A percentile compares a stretch with the other conserved stretches of the same genome.
These are phyloP conservation scores for Scedosporium minutisporum DNA, from an alignment of 2,329 filamentous ascomycete genomes.

Conservation along the genomic window DNA sequence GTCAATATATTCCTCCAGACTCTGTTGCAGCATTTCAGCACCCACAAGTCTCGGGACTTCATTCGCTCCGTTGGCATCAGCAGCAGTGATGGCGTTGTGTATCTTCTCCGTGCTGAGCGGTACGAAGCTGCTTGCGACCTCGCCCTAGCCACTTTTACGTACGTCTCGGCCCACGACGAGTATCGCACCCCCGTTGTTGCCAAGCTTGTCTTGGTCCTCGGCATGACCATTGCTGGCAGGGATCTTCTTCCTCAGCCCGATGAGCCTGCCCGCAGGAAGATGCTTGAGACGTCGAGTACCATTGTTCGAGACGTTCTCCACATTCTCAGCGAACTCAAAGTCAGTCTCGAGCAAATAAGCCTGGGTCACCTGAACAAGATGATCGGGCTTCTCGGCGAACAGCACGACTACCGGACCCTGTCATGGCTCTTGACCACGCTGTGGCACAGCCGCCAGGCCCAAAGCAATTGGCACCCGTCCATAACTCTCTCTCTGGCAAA, in stretches of 20 bases:
- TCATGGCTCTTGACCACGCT: slow-evolving; percentile 24
- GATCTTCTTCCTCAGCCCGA: slow-evolving; percentile 24
- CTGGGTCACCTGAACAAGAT: slow-evolving; percentile 31
- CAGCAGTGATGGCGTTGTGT: slow-evolving; percentile 16
- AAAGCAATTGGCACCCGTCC: slow-evolving; percentile 11
- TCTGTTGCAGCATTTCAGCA: slow-evolving; percentile 22
- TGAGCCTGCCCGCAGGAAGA: slow-evolving; percentile 23
- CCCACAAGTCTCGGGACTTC: slow-evolving; percentile 22
- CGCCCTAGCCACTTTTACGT: slow-evolving; percentile 21
- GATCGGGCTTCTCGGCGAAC: slow-evolving; percentile 30
- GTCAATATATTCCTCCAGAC: slow-evolving; percentile 21
- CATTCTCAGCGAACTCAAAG: slow-evolving; percentile 26
- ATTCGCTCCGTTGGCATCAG: slow-evolving; percentile 26
- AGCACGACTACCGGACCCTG: slow-evolving; percentile 32
- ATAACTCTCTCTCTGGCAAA: slow-evolving; percentile 12
- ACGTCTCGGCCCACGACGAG: slow-evolving; percentile 20
- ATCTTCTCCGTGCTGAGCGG: slow-evolving; percentile 18
- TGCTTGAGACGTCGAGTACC: slow-evolving; percentile 25
- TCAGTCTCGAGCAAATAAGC: slow-evolving; percentile 30
- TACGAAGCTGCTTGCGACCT: slow-evolving; percentile 23
- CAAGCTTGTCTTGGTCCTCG: slow-evolving; percentile 24
- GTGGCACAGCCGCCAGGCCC: slow-evolving; percentile 18
- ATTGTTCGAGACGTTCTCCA: slow-evolving; percentile 31
- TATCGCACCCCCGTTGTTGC: slow-evolving; percentile 19
- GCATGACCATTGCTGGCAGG: slow-evolving; percentile 24